Conservation (phyloP, 176 grass and related monocot genomes). For the Raddia distichophylla region DNA sequence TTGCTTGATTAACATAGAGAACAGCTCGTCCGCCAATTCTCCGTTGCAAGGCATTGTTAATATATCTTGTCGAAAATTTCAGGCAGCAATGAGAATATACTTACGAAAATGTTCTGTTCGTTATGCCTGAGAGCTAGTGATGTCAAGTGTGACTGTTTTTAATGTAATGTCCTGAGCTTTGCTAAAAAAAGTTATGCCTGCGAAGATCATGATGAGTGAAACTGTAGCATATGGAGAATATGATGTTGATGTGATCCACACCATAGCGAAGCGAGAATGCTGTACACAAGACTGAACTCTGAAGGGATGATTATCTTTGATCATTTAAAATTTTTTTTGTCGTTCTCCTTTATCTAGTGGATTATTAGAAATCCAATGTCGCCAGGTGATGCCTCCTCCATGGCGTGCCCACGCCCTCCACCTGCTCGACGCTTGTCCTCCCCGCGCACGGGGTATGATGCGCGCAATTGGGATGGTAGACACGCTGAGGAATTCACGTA, state of each 20-base stretch:
- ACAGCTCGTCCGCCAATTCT: neutral
- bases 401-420: too few species aligned
- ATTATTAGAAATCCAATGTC: neutral
- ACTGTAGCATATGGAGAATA: neutral
- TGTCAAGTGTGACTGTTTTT: neutral
- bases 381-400: too few species aligned
- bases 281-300: neutral
- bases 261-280: neutral
- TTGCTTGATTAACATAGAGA: neutral
- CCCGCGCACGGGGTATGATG: too few species aligned
- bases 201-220: neutral
- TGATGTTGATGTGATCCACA: neutral
- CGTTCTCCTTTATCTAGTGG: neutral
- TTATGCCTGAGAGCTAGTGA: neutral
- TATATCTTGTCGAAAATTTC: constrained; percentile 15
- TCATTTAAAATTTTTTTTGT: neutral
- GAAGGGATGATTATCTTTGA: neutral
- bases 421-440: too few species aligned
- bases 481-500: too few species aligned
- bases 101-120: neutral
- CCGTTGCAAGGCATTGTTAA: constrained; percentile 5
- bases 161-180: neutral
- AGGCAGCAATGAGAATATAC: neutral
- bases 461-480: too few species aligned
- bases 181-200: too few species aligned